Base-by-base conservation (phyloP, 2,329 filamentous ascomycete genomes). In the Botrytis medusae region DNA sequence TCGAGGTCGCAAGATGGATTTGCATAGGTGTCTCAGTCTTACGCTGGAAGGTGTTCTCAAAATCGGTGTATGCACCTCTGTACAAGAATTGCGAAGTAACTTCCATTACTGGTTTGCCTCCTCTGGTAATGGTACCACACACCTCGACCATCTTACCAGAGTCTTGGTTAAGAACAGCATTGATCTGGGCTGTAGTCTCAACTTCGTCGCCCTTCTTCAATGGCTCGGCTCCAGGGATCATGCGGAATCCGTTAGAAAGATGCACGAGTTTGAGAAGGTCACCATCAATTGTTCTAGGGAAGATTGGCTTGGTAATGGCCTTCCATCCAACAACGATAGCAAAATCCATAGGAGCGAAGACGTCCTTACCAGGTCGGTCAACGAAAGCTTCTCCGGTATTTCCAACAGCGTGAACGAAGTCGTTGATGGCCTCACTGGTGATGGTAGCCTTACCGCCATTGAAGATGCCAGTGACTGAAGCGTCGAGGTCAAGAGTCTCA, bases 61-160 rank as follows among this genome's bases (percentile, higher is more conserved):
- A 99, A 83, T 99, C 97, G 72, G 89, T 92, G 85, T 99, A 99
- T 44, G 88, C 87, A 73, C 96, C 96, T 68, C 97, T 92, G 87
- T 99, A 99, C 80, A 99, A 84, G 88, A 99, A 99, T 83, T 99
- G 96, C 75, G 94, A 98, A 20, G 95, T 98, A 42, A 99, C 96
- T 82, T 99, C 94, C 96, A 99, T 99, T 76, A 99, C 94, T 9
- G 94, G 87, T 82, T 93, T 84, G 40, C 92, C 92, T 71, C 95
- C 90, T 61, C 96, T 92, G 71, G 89, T 92, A 79, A 99, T 97
- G 9, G 96, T 99, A 75, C 96, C 96, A 80, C 95, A 98, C n/a
- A 99, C 95, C 84, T 99, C 97, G 29, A 99, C 97, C 95, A 99
- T 98, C 87, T 99, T 99, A 65, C 96, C 96, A 74, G 96, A 94